A percentile compares a stretch with the other conserved stretches of the same genome.
phyloP scores from a whole-genome alignment of 495 filamentous ascomycete genomes.

The Trypethelium eluteriae region DNA sequence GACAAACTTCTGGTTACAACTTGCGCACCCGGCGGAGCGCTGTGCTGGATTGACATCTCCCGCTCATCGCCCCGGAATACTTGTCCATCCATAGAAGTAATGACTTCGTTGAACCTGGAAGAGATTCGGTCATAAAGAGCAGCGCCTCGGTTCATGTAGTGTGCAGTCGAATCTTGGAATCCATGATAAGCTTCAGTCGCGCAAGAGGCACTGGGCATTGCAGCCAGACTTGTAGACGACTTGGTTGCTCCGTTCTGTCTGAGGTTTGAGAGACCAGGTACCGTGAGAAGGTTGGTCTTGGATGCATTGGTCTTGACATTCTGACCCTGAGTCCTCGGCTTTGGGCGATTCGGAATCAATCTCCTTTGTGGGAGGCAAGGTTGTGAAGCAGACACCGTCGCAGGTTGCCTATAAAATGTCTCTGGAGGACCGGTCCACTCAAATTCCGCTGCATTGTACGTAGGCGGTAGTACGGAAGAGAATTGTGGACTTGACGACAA shows the following conservation, averaged over 20 bases:
- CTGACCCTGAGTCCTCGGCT: background rate
- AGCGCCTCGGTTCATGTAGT: conserved; percentile 33
- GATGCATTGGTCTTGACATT: conserved; percentile 1
- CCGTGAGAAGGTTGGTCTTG: background rate
- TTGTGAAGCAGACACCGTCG: background rate
- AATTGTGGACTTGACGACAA: conserved; percentile 1
- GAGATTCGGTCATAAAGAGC: conserved; percentile 51
- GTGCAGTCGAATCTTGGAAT: conserved; percentile 11
- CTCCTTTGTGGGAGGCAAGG: background rate
- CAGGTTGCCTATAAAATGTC: background rate
- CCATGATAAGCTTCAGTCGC: background rate
- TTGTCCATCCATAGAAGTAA: conserved; percentile 64
- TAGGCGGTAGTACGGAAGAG: background rate
- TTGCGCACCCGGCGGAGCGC: conserved; percentile 23
- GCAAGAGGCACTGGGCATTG: background rate
- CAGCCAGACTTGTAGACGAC: background rate
- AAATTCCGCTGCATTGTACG: background rate
- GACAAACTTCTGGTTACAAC: conserved; percentile 19
- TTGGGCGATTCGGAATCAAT: background rate
- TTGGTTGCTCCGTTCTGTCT: background rate
- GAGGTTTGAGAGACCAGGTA: background rate
- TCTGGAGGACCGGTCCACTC: background rate
- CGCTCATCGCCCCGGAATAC: conserved; percentile 53
- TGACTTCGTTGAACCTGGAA: conserved; percentile 51
- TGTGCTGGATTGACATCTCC: conserved; percentile 45